phyloP scores from a whole-genome alignment of 495 filamentous ascomycete species.

The Lasiosphaeria hispida region DNA sequence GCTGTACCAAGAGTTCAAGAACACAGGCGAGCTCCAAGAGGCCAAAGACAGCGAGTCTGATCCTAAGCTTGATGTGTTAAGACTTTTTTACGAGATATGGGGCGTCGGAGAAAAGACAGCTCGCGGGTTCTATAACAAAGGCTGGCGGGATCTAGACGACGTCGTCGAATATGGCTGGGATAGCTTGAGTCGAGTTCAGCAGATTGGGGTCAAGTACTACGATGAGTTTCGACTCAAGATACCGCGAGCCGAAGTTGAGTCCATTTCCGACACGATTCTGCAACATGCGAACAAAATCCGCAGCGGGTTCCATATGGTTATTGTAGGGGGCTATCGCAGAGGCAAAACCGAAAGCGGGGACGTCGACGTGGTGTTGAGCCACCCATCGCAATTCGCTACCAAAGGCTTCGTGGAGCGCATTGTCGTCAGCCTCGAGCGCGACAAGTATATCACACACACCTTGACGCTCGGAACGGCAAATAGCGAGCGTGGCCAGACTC shows the following conservation, averaged over 20 bases:
- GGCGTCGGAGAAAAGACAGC: constrained; percentile 86
- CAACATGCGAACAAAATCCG: constrained; percentile 57
- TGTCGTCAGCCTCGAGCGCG: constrained; percentile 64
- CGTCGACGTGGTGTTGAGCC: constrained; percentile 82
- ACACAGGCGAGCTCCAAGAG: constrained; percentile 55
- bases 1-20: constrained; percentile 74
- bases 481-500: constrained; percentile 67
- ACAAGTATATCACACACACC: constrained; percentile 76
- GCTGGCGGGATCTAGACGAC: constrained; percentile 73
- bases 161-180: constrained; percentile 82
- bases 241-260: constrained; percentile 68
- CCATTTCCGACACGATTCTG: constrained; percentile 61
- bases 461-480: constrained; percentile 64
- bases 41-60: constrained; percentile 64
- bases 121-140: constrained; percentile 76
- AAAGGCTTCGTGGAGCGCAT: constrained; percentile 63
- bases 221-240: constrained; percentile 77
- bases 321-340: constrained; percentile 83
- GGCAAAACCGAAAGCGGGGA: constrained; percentile 75
- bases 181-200: constrained; percentile 70
- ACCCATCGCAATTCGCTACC: constrained; percentile 68
- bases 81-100: constrained; percentile 78
- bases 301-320: constrained; percentile 62
- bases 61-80: constrained; percentile 59
- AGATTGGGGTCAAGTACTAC: constrained; percentile 95